phyloP scores from a whole-genome alignment of 257 asterid species.

The Marsdenia floribunda region DNA sequence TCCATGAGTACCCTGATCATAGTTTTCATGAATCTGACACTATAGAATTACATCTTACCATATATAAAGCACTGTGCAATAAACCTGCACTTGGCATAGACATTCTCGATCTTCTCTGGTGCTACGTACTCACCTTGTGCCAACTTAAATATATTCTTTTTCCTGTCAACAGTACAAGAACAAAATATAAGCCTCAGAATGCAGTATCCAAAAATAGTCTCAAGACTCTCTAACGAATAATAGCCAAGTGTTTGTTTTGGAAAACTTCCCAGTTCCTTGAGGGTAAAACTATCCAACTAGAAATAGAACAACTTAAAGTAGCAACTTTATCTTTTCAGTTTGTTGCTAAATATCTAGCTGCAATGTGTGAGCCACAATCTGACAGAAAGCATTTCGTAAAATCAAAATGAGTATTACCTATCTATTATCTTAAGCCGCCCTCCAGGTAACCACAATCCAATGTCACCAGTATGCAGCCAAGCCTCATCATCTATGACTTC shows the following conservation, averaged over 20 bases:
- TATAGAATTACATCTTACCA: slow-evolving; percentile 37
- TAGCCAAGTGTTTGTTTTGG: not conserved
- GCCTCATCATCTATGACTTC: slow-evolving; percentile 78
- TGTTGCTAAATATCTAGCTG: not conserved
- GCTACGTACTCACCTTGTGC: slow-evolving; percentile 99
- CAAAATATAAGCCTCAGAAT: not conserved
- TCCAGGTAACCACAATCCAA: slow-evolving; percentile 92
- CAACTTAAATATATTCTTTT: slow-evolving; percentile 89
- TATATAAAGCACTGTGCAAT: slow-evolving; percentile 84
- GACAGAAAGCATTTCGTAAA: not conserved
- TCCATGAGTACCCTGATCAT: slow-evolving; percentile 21
- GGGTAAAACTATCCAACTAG: not conserved
- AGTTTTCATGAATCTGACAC: slow-evolving; percentile 1
- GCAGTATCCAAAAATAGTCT: not conserved
- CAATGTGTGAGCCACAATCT: slow-evolving; percentile 4
- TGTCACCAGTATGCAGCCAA: slow-evolving; percentile 98
- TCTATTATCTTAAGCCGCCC: slow-evolving; percentile 94
- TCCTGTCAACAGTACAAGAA: slow-evolving; percentile 43
- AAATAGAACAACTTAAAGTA: not conserved
- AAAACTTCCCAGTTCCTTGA: not conserved
- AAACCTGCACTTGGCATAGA: slow-evolving; percentile 87
- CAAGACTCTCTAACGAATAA: not conserved
- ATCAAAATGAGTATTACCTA: slow-evolving; percentile 38
- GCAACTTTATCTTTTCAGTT: not conserved
- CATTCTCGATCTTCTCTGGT: slow-evolving; percentile 93